Percentiles rank a stretch among this genome's conserved stretches.
Evolutionary conservation across 2,329 filamentous ascomycete genomes (phyloP).

Genomic region (Cytospora leucostoma): DNA sequence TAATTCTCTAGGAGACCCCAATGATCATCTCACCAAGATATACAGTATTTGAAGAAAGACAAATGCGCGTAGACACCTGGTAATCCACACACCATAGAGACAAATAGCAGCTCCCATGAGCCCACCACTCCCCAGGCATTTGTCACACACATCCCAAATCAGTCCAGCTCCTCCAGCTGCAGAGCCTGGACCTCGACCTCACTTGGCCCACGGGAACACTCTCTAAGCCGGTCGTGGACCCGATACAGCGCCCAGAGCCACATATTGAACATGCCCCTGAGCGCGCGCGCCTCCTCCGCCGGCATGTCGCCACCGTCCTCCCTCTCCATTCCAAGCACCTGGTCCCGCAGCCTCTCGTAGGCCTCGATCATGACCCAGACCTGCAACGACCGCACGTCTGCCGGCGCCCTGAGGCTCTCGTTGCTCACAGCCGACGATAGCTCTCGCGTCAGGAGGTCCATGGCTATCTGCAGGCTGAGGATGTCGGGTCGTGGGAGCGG

Average conservation of each 20-base stretch:
- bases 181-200: conserved; percentile 40
- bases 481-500: conserved; percentile 36
- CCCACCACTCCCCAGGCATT: neutral
- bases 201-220: conserved; percentile 32
- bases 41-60: neutral
- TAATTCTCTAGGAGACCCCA: neutral
- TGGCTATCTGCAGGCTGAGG: conserved; percentile 51
- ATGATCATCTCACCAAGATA: neutral
- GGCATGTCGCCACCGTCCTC: conserved; percentile 25
- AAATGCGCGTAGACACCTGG: too few species aligned
- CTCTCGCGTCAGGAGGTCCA: conserved; percentile 53
- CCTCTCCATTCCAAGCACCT: conserved; percentile 39
- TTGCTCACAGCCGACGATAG: conserved; percentile 45
- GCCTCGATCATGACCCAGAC: conserved; percentile 61
- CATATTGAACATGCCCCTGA: conserved; percentile 49
- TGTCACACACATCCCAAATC: neutral
- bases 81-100: neutral
- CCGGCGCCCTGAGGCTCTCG: conserved; percentile 26
- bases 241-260: conserved; percentile 53
- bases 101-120: neutral
- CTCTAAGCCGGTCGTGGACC: conserved; percentile 46
- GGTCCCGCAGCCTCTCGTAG: conserved; percentile 55
- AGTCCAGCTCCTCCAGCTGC: conserved; percentile 30
- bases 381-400: conserved; percentile 50
- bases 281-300: conserved; percentile 35